Evolutionary conservation across 1,284 basidiomycete species (phyloP), one percentile per base, ranked within the genome.

Genomic region (Tetrapyrgos nigripes): DNA sequence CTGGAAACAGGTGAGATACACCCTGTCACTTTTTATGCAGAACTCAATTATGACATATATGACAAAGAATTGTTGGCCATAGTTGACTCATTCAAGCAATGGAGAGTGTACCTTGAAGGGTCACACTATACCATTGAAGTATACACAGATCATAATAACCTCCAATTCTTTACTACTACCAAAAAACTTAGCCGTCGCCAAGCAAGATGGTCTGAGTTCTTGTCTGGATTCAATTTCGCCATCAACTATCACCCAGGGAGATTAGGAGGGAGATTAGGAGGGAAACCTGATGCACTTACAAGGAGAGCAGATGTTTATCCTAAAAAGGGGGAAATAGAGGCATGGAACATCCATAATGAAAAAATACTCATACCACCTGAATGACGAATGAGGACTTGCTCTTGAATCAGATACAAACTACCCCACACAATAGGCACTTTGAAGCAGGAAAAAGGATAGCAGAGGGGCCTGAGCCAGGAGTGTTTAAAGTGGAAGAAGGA

Each of bases 21-120:
- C 40, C 74, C 71, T 10, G 64, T 76, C 26, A 71, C 73, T 1
- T 79, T 65, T 61, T 68, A 67, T 49, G 74, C 72, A 0, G 72
- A 79, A 64, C 69, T 60, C 56, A 48, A 28, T 50, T 56, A 59
- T n/a, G n/a, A n/a, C n/a, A n/a, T n/a, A n/a, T n/a, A n/a, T n/a
- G n/a, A n/a, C n/a, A n/a, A n/a, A n/a, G n/a, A n/a, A n/a, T n/a
- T n/a, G n/a, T n/a, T n/a, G n/a, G n/a, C n/a, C n/a, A n/a, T n/a
- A n/a, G n/a, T n/a, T n/a, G n/a, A n/a, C n/a, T n/a, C n/a, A n/a
- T n/a, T n/a, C n/a, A n/a, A n/a, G 24, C 28, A 58, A 23, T 80
- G 74, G 76, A 50, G 71, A 10, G 69, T 73, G 27, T 75, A 73
- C 55, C 60, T 70, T 1, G 37, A 58, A 31, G 72, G 73, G 2